Evolutionary conservation across 352 stramenopile species (phyloP), one percentile per base, ranked within the genome.

Genomic region (Phytophthora litchii): DNA sequence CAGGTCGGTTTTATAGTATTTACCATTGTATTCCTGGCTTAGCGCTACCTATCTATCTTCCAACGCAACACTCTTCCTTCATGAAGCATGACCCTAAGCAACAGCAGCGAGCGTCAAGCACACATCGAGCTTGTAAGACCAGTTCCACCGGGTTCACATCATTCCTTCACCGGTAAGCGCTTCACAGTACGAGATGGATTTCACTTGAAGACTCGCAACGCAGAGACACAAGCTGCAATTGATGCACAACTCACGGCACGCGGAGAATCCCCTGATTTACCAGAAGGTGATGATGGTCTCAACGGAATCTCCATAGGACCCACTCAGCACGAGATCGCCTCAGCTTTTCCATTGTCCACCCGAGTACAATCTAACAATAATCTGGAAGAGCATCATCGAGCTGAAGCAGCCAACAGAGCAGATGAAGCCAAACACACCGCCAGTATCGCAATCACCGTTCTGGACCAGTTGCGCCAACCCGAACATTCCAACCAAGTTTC

Each of bases 111-210:
- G 13, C 19, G 25, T 3, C 55, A 42, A 58, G 20, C 14, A 31
- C 19, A 19, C 11, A n/a, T 31, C 8, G 32, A 58, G 16, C 12
- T 38, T 20, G 35, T 31, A 17, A 10, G 31, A 21, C 29, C 36
- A 54, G 36, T 11, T 14, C 32, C 17, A 21, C 47, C 4, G 25
- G 12, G 12, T 27, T 19, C 23, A 35, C 14, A 56, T 21, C 46
- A 60, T 38, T 36, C 44, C 1, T 20, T 31, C 10, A 12, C 12
- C 3, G 62, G 54, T n/a, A 86, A 84, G 42, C 70, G 67, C 20
- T 89, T 89, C 46, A 78, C 77, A 0, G 70, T 89, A 11, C 82
- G 82, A 12, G 82, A 91, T 44, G 82, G 82, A 13, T 91, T 91
- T 56, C 82, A 91, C 60, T 46, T 91, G 8, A 86, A 82, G 43